Percentiles rank a stretch among this genome's conserved stretches.
Conservation (phyloP, 2,329 filamentous ascomycete species). For the Phialophora tarda region DNA sequence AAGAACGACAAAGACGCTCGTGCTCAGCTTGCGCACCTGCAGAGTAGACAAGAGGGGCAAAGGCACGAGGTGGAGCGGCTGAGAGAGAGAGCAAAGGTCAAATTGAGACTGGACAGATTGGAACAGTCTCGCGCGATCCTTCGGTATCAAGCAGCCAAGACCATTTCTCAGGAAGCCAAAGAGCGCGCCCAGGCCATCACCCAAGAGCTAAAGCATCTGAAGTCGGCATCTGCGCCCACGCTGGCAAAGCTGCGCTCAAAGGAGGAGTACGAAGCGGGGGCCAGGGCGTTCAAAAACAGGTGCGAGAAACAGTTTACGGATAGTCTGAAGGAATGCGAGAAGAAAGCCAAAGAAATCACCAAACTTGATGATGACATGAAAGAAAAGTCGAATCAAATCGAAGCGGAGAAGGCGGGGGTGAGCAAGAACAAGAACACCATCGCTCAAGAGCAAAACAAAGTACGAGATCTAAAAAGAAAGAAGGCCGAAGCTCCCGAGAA, state of each 20-base stretch:
- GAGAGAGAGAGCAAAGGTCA: constrained; percentile 73
- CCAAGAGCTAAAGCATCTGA: constrained; percentile 63
- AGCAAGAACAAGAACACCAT: constrained; percentile 60
- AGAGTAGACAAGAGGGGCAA: constrained; percentile 74
- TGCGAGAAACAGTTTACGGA: constrained; percentile 60
- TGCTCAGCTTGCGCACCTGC: constrained; percentile 69
- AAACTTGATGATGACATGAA: constrained; percentile 47
- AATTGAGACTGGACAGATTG: constrained; percentile 68
- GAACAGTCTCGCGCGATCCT: constrained; percentile 69
- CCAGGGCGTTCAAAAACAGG: constrained; percentile 50
- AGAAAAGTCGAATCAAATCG: constrained; percentile 49
- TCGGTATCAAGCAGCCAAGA: constrained; percentile 64
- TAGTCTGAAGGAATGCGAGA: constrained; percentile 39
- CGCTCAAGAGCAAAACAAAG: constrained; percentile 58
- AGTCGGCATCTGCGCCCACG: constrained; percentile 69
- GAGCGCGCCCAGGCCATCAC: constrained; percentile 60
- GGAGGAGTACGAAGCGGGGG: constrained; percentile 64
- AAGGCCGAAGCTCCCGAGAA: constrained; percentile 66
- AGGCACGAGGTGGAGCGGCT: constrained; percentile 83
- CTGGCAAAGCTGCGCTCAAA: constrained; percentile 73
- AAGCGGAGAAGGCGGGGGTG: constrained; percentile 59
- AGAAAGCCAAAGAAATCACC: constrained; percentile 49
- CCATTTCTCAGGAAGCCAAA: constrained; percentile 60
- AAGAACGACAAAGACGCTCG: constrained; percentile 63
- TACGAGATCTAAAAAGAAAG: constrained; percentile 68